Percentiles rank a stretch among this genome's conserved stretches.
phyloP scores from a whole-genome alignment of 2,329 filamentous ascomycete species.

The Trichoderma citrinoviride region DNA sequence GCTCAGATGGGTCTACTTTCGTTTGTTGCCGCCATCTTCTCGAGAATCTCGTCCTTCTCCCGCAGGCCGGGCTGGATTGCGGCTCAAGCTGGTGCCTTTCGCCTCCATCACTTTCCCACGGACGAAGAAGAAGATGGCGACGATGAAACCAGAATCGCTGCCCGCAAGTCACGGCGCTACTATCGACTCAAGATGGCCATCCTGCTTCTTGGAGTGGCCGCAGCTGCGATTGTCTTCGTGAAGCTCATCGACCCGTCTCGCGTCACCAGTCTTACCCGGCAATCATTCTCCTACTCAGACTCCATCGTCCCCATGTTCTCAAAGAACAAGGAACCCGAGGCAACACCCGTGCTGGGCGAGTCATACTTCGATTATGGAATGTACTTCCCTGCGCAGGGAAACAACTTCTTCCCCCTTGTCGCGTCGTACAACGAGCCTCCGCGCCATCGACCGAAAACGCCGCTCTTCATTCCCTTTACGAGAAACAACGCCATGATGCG shows the following conservation, averaged over 20 bases:
- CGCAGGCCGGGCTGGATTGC: slow-evolving; percentile 11
- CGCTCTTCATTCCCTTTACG: slow-evolving; percentile 16
- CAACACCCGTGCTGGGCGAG: not conserved
- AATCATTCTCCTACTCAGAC: not conserved
- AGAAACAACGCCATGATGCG: slow-evolving; percentile 18
- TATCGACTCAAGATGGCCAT: not conserved
- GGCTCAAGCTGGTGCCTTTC: not conserved
- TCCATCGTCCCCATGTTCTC: slow-evolving; percentile 2
- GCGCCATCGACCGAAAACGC: slow-evolving; percentile 15
- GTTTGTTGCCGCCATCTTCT: not conserved
- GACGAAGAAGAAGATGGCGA: slow-evolving; percentile 8
- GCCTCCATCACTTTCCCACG: slow-evolving; percentile 3
- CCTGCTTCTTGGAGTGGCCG: not conserved
- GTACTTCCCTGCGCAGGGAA: slow-evolving; percentile 14
- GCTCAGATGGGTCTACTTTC: not conserved
- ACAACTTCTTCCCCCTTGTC: slow-evolving; percentile 18
- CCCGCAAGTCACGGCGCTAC: not conserved
- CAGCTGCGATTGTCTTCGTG: not conserved
- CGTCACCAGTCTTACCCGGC: not conserved
- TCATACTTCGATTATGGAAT: not conserved
- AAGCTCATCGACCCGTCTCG: not conserved
- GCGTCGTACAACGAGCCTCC: slow-evolving; percentile 18
- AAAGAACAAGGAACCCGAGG: not conserved
- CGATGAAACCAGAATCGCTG: not conserved
- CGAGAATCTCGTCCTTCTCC: not conserved